Evolutionary conservation across 306 rosid species (phyloP).

Genomic region (Cucurbita maxima): DNA sequence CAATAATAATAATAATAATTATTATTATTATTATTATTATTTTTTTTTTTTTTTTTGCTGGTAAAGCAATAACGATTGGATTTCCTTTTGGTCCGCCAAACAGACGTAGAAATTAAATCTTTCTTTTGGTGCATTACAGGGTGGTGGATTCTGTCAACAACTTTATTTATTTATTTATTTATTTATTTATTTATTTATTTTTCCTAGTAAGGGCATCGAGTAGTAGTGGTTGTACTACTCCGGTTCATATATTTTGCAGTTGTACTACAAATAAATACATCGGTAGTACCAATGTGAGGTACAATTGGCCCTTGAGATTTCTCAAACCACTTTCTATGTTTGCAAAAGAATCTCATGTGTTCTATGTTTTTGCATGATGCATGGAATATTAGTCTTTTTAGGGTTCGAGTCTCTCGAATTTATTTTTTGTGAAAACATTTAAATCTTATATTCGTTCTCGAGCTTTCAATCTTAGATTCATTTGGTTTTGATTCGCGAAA

Average conservation of each 20-base stretch:
- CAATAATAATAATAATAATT: no score
- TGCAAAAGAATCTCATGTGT: background rate
- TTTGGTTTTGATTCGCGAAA: background rate
- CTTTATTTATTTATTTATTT: background rate
- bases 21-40: no score
- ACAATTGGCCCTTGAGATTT: background rate
- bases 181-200: background rate
- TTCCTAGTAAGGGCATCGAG: background rate
- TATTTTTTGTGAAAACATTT: background rate
- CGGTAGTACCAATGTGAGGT: background rate
- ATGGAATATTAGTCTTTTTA: background rate
- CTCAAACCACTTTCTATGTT: background rate
- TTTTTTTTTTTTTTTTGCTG: no score
- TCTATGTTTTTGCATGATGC: background rate
- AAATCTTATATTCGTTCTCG: background rate
- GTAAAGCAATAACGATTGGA: background rate
- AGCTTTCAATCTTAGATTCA: background rate
- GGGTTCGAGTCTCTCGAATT: background rate
- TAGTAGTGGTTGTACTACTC: background rate
- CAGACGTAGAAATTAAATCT: background rate
- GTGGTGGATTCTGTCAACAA: background rate
- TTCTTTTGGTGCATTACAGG: background rate
- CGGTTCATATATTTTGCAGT: background rate
- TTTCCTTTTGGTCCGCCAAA: background rate
- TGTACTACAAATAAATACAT: background rate